Evolutionary conservation across 176 grass and related monocot genomes (phyloP).

Genomic region (Carex littledalei): DNA sequence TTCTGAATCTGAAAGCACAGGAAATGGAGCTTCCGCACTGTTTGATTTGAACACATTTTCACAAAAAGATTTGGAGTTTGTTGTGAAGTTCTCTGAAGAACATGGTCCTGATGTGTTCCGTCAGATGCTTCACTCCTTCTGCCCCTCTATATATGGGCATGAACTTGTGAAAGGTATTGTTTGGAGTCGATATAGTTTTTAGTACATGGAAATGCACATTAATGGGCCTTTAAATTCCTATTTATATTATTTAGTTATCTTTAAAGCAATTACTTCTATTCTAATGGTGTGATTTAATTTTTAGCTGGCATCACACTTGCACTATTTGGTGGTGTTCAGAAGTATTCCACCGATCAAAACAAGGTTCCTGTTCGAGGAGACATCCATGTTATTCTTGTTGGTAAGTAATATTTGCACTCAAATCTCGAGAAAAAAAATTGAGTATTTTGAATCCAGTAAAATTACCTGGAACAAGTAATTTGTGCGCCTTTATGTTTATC

Average conservation of each 20-base stretch:
- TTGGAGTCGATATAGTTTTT: background rate
- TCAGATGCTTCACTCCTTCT: slow-evolving; percentile 82
- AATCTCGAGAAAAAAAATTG: background rate
- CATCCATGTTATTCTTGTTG: slow-evolving; percentile 81
- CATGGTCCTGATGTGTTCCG: slow-evolving; percentile 75
- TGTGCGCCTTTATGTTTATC: background rate
- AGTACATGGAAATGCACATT: background rate
- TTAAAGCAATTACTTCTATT: background rate
- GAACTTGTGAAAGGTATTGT: slow-evolving; percentile 93
- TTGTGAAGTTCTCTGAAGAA: slow-evolving; percentile 49
- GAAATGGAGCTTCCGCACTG: slow-evolving; percentile 28
- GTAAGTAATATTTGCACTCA: slow-evolving; percentile 29
- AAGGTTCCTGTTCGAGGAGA: slow-evolving; percentile 93
- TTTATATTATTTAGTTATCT: background rate
- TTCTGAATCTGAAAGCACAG: slow-evolving; percentile 39
- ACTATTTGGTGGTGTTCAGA: slow-evolving; percentile 84
- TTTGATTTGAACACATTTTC: slow-evolving; percentile 45
- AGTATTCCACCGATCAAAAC: slow-evolving; percentile 76
- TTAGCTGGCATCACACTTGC: slow-evolving; percentile 87
- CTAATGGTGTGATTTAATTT: slow-evolving; percentile 24
- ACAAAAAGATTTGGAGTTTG: slow-evolving; percentile 46
- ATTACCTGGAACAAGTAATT: background rate
- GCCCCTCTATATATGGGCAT: slow-evolving; percentile 93
- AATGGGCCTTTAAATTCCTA: background rate
- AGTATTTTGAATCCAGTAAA: background rate